Conservation (phyloP, 129 eudicot genomes). For the Solidago caesia region DNA sequence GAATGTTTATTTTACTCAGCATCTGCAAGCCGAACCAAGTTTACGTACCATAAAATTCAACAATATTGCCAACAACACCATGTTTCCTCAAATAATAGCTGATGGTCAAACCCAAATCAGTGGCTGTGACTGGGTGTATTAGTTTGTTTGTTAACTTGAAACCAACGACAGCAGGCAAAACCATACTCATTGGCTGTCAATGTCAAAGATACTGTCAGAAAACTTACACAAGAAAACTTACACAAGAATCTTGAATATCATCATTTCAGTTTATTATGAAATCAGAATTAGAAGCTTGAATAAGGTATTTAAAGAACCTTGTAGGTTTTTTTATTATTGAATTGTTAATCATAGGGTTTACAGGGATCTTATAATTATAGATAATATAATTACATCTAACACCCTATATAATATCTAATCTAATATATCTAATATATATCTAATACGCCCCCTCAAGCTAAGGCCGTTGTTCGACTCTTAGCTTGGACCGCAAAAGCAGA, state of each 20-base stretch:
- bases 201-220: conserved; percentile 19
- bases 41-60: conserved; percentile 80
- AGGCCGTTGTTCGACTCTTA: no score
- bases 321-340: no score
- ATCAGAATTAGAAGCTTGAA: not conserved
- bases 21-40: not conserved
- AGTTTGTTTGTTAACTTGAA: conserved; percentile 60
- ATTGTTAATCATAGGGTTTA: no score
- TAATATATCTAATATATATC: no score
- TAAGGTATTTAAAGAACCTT: no score
- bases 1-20: not conserved
- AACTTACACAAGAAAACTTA: not conserved
- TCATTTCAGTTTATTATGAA: not conserved
- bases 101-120: conserved; percentile 94
- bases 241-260: conserved; percentile 3
- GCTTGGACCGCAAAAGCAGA: no score
- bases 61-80: conserved; percentile 98
- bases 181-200: conserved; percentile 67
- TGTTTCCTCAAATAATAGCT: conserved; percentile 96
- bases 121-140: conserved; percentile 87
- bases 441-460: no score
- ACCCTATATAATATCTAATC: no score
- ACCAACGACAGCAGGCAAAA: conserved; percentile 73
- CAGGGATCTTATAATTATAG: no score
- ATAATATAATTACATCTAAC: no score